Base-by-base conservation (phyloP, 1,139 yeast genomes). In the Candida sp. region DNA sequence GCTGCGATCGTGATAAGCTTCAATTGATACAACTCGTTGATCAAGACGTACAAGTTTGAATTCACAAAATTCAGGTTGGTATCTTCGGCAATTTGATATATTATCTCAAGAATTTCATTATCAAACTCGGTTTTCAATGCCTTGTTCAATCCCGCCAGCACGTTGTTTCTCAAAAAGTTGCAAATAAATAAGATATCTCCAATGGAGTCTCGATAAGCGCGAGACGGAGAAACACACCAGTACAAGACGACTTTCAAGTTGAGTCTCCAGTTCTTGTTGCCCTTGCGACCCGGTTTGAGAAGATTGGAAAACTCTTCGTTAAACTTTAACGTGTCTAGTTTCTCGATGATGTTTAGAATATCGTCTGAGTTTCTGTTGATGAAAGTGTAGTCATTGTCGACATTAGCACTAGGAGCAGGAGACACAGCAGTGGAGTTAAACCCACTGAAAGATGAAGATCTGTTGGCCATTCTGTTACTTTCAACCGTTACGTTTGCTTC, bases 1-100 rank as follows among this genome's bases (percentile, higher is more conserved):
- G 90, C 80, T 0, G 93, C 85, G 2, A 88, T 80, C 1, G 83
- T 71, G 32, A 86, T 76, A 27, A 86, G 65, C 44, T 80, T 78
- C 45, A 80, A 65, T 38, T 75, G 78, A 46, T 79, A 76, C 7
- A 88, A 65, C 60, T 84, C 88, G 54, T 83, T 78, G 23, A 87
- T 72, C 45, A 88, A 68, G 5, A 80, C 75, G 57, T 78, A 79
- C 28, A 88, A 65, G 47, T 23, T 73, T 72, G 45, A 69, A 60
- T 44, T 68, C 63, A 53, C 70, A 25, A 50, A 47, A 12, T 38
- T 40, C 28, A 37, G 25, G 17, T 60, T 54, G 7, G 69, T 68
- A 5, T 65, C 69, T 48, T 76, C 81, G 2, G 72, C 73, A 42
- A 78, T 57, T 51, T 77, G 80, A 50, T 81, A 80, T n/a, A 83